phyloP scores from a whole-genome alignment of 1,139 yeast genomes.

The Scheffersomyces quercinus region DNA sequence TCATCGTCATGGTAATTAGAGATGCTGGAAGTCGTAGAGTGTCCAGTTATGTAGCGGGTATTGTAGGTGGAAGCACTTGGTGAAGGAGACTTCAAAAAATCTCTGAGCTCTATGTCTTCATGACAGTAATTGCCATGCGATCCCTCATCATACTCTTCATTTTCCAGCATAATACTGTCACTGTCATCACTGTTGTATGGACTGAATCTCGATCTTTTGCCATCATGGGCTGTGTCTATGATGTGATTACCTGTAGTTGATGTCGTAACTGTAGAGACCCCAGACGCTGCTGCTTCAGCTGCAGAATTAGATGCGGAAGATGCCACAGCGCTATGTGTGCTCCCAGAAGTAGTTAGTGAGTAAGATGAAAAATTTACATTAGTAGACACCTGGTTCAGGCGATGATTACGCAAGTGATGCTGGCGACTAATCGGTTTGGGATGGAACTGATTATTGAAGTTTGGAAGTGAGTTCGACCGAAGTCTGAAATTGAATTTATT shows the following conservation, averaged over 20 bases:
- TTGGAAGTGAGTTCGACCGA: constrained; percentile 8
- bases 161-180: background rate
- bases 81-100: background rate
- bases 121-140: background rate
- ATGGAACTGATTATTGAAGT: constrained; percentile 5
- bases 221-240: no score
- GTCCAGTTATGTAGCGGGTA: background rate
- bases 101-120: background rate
- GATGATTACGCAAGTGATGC: constrained; percentile 1
- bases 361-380: background rate
- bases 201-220: background rate
- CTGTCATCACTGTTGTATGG: background rate
- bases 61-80: background rate
- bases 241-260: no score
- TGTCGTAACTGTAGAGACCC: no score
- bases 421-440: constrained; percentile 2
- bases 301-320: no score
- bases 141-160: background rate
- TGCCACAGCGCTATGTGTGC: no score
- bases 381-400: background rate
- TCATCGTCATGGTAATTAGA: background rate
- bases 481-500: constrained; percentile 2
- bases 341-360: background rate
- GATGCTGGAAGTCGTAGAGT: background rate
- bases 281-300: no score